A percentile compares a stretch with the other conserved stretches of the same genome.
Conservation (phyloP, 768 basidiomycete species). For the Tulasnella sp. region DNA sequence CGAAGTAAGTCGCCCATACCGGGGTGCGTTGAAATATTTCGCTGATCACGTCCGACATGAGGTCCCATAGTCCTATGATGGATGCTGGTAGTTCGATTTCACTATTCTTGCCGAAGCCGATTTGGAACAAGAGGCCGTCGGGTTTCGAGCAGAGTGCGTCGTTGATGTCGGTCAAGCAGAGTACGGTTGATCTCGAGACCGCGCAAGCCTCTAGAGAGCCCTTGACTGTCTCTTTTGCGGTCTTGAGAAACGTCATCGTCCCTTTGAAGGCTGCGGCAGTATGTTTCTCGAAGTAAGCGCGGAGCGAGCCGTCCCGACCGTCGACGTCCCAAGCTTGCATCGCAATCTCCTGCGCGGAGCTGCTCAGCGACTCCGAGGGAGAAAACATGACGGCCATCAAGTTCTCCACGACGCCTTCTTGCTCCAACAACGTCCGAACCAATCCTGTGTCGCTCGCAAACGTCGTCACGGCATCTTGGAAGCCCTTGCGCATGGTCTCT, state of each 20-base stretch:
- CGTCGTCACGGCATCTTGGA: constrained; percentile 48
- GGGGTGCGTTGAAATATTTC: constrained; percentile 80
- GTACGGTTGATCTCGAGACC: constrained; percentile 80
- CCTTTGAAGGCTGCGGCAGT: constrained; percentile 60
- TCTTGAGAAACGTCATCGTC: constrained; percentile 51
- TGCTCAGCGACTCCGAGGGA: constrained; percentile 62
- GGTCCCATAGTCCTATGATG: constrained; percentile 64
- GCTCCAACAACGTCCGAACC: constrained; percentile 40
- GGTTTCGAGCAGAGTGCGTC: constrained; percentile 70
- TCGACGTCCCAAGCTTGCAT: constrained; percentile 86
- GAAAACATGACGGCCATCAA: constrained; percentile 67
- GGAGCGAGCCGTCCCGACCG: constrained; percentile 76
- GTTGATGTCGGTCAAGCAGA: constrained; percentile 85
- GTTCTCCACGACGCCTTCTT: constrained; percentile 44
- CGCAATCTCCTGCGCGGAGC: constrained; percentile 65
- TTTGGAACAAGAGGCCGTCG: constrained; percentile 55
- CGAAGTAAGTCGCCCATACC: constrained; percentile 69
- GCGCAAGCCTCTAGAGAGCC: constrained; percentile 74
- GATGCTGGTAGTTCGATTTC: constrained; percentile 39
- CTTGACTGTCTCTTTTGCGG: constrained; percentile 51
- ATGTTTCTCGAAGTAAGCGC: constrained; percentile 56
- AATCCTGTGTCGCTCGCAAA: constrained; percentile 50
- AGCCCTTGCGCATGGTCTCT: constrained; percentile 44
- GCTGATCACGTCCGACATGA: constrained; percentile 68
- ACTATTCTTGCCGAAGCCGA: constrained; percentile 34